Percentiles rank a stretch among this genome's conserved stretches.
Conservation (phyloP, 73 alveolate genomes). For the Tetrahymena borealis region DNA sequence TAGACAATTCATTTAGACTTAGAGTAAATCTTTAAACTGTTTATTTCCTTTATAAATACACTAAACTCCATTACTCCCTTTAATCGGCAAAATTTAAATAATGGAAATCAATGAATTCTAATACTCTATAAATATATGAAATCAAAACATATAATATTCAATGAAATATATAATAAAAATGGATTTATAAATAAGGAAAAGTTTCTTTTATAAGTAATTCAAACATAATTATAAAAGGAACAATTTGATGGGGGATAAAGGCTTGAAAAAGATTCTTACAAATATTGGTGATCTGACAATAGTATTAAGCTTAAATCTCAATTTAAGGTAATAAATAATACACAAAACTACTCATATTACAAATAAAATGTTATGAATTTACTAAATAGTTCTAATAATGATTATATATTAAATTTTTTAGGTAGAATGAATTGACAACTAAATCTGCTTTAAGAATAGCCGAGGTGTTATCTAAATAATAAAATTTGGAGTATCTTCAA, state of each 20-base stretch:
- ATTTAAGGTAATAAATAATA: not conserved
- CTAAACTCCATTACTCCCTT: not conserved
- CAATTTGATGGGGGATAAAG: not conserved
- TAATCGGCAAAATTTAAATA: not conserved
- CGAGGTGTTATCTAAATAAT: not conserved
- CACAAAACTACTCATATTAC: no score
- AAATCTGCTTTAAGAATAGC: not conserved
- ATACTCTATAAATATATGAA: no score
- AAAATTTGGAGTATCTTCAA: not conserved
- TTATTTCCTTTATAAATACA: not conserved
- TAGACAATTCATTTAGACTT: not conserved
- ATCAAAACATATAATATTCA: no score
- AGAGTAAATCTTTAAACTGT: not conserved
- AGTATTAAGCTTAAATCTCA: not conserved
- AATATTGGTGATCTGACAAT: not conserved
- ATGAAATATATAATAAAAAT: not conserved
- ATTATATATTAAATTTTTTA: no score
- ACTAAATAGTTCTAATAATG: no score
- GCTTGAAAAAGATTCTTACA: not conserved
- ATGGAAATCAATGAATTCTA: no score
- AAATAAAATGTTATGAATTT: no score
- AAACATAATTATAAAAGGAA: not conserved
- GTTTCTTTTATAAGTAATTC: not conserved
- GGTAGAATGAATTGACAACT: not conserved
- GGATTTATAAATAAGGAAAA: not conserved